Percentiles rank a stretch among this genome's conserved stretches.
Conservation (phyloP, 2,329 filamentous ascomycete species). For the Colletotrichum sp. region DNA sequence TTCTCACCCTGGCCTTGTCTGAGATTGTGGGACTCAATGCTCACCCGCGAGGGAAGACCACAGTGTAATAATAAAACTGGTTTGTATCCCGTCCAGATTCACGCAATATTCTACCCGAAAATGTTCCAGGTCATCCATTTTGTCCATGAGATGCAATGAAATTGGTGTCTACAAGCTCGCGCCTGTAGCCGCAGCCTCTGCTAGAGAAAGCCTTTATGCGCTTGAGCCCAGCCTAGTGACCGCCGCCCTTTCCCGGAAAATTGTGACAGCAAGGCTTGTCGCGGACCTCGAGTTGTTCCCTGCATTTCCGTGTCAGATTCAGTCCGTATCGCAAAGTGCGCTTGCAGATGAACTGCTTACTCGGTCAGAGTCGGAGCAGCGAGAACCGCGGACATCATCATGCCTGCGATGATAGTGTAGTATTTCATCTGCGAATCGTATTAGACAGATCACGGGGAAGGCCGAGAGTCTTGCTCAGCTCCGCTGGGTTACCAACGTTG, state of each 20-base stretch:
- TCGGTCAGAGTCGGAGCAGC: not conserved
- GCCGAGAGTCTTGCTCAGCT: no score
- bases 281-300: not conserved
- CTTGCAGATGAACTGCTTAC: not conserved
- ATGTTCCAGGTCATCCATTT: accelerated
- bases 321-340: not conserved
- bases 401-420: not conserved
- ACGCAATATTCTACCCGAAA: not conserved
- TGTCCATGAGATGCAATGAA: not conserved
- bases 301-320: not conserved
- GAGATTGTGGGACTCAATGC: not conserved
- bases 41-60: not conserved
- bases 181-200: not conserved
- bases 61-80: no score
- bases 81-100: not conserved
- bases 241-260: not conserved
- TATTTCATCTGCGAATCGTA: not conserved
- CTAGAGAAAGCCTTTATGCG: not conserved
- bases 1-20: not conserved
- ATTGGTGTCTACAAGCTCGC: not conserved
- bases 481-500: no score
- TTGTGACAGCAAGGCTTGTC: not conserved
- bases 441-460: not conserved
- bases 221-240: not conserved
- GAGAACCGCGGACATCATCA: not conserved